Conservation (phyloP, 2,329 filamentous ascomycete species). For the Verticillium longisporum region DNA sequence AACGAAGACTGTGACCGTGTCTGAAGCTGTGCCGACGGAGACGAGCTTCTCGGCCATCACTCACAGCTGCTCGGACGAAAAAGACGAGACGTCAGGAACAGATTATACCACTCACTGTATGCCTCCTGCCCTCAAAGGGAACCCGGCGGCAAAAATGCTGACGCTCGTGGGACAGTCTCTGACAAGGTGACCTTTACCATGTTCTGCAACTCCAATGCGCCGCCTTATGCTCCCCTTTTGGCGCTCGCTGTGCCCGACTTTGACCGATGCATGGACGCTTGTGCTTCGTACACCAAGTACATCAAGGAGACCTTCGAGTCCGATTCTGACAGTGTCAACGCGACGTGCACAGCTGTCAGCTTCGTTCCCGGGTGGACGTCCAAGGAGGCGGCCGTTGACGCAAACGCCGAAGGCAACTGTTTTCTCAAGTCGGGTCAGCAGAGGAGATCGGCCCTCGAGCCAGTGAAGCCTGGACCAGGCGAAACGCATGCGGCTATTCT, state of each 20-base stretch:
- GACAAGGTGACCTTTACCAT: conserved; percentile 28
- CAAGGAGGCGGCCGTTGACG: conserved; percentile 21
- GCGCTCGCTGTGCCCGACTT: conserved; percentile 36
- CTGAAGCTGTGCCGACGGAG: conserved; percentile 13
- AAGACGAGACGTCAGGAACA: conserved; percentile 26
- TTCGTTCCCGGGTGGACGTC: conserved; percentile 36
- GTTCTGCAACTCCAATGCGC: conserved; percentile 35
- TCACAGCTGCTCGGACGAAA: conserved; percentile 29
- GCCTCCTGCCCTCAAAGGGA: conserved; percentile 7
- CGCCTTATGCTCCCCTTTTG: conserved; percentile 24
- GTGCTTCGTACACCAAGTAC: conserved; percentile 24
- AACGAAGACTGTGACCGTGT: conserved; percentile 7
- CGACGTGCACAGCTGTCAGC: conserved; percentile 25
- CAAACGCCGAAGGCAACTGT: conserved; percentile 35
- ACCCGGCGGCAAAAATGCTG: neutral
- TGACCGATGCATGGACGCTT: conserved; percentile 39
- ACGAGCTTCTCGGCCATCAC: conserved; percentile 24
- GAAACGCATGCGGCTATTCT: neutral
- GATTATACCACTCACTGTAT: conserved; percentile 32
- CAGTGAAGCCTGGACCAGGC: neutral
- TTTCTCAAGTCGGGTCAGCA: conserved; percentile 34
- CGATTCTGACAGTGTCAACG: conserved; percentile 4
- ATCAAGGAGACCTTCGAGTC: conserved; percentile 2
- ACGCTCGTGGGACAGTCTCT: conserved; percentile 23
- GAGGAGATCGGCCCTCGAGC: conserved; percentile 17